Evolutionary conservation across 2,329 filamentous ascomycete genomes (phyloP), one percentile per base, ranked within the genome.

Genomic region (Tolypocladium ophioglossoides): DNA sequence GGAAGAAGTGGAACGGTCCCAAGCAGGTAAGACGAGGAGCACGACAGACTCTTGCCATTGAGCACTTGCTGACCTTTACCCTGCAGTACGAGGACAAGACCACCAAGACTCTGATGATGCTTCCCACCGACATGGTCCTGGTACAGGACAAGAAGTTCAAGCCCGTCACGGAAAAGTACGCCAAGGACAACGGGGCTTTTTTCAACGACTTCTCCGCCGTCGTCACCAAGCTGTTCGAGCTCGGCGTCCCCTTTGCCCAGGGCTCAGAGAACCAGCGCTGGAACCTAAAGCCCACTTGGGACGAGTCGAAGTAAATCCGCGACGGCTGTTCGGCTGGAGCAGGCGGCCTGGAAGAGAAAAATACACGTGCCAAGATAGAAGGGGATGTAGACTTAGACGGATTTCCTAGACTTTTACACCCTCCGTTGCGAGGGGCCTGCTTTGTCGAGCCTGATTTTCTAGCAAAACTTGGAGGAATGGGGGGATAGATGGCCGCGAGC

Each of bases 51-150:
- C 22, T 7, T 10, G 24, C 16, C 20, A 9, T 1, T 8, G 24
- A 40, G 30, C 24, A 30, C 32, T 39, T 56, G 37, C 57, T 59
- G 49, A 63, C 58, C 18, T 4, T 32, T 2, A 12, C 14, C 4
- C 7, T 56, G 92, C 55, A 95, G 80, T 92, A 86, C 69, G 85
- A 95, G 75, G 91, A 97, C 75, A 87, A 88, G 76, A 82, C 78
- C 67, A 89, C 86, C 66, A 91, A 95, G 82, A 79, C 80, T 44
- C 76, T 97, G 64, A 97, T 99, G 94, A 97, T 99, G 92, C 78
- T 99, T 71, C 94, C 94, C 52, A 87, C 90, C 60, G 92, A 99
- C 68, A 84, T 95, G 74, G 87, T 86, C 54, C 78, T 97, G 54
- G 75, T 95, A 66, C 82, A 91, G 75, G 92, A 97, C 75, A 92